Evolutionary conservation across 345 rosid species (phyloP).

Genomic region (Rhodomyrtus tomentosa): DNA sequence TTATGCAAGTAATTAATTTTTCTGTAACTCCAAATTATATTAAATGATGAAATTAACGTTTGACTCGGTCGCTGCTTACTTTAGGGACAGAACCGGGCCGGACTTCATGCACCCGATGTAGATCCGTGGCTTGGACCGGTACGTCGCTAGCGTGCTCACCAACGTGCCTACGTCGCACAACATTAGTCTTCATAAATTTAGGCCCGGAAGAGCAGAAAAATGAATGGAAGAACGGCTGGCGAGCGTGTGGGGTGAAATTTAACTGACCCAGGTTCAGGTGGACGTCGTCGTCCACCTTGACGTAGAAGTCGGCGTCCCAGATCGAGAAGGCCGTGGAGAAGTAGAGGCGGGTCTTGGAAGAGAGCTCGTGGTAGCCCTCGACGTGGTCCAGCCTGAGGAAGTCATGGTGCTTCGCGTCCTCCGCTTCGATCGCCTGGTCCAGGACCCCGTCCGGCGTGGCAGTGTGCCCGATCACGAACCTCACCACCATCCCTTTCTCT

Average conservation of each 20-base stretch:
- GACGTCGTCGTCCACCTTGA: conserved; percentile 85
- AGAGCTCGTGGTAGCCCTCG: conserved; percentile 78
- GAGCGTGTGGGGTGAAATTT: background rate
- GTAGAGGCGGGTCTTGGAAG: conserved; percentile 70
- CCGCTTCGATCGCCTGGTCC: conserved; percentile 64
- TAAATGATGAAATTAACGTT: background rate
- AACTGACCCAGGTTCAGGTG: conserved; percentile 59
- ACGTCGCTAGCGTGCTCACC: conserved; percentile 31
- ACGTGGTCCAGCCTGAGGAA: conserved; percentile 74
- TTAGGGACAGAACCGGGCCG: conserved; percentile 71
- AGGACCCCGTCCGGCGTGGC: conserved; percentile 67
- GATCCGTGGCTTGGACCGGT: conserved; percentile 53
- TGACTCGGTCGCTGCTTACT: conserved; percentile 13
- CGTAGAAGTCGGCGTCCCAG: conserved; percentile 78
- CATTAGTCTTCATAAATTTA: background rate
- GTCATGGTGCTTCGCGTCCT: conserved; percentile 51
- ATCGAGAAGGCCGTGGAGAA: conserved; percentile 67
- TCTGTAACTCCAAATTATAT: background rate
- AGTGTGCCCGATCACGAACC: conserved; percentile 90
- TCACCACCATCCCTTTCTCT: conserved; percentile 71
- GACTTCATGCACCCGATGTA: conserved; percentile 99
- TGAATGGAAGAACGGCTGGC: background rate
- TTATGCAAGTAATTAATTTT: background rate
- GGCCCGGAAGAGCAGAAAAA: background rate
- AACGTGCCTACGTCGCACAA: conserved; percentile 29